Conservation (phyloP, 2,329 filamentous ascomycete species). For the Penicillium sp. region DNA sequence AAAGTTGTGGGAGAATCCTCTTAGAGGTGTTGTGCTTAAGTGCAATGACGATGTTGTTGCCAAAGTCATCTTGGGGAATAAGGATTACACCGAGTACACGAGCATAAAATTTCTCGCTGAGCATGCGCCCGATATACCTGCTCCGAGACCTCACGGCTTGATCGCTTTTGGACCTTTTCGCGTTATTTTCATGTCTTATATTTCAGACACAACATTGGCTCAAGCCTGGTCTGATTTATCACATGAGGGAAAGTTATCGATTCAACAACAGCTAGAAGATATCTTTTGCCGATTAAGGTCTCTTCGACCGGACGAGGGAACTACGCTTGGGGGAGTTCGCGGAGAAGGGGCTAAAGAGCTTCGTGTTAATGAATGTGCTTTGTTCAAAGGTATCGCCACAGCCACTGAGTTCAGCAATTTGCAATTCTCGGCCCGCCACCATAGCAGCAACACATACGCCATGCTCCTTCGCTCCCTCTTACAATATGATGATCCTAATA, state of each 20-base stretch:
- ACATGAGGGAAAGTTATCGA: conserved; percentile 17
- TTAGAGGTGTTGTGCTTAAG: conserved; percentile 23
- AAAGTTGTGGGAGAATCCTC: conserved; percentile 19
- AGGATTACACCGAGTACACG: conserved; percentile 24
- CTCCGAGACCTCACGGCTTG: conserved; percentile 26
- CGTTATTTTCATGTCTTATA: conserved; percentile 29
- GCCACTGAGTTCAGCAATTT: conserved; percentile 17
- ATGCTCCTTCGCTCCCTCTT: conserved; percentile 20
- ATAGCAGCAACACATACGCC: conserved; percentile 20
- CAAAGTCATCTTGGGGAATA: conserved; percentile 17
- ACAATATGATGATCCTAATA: conserved; percentile 5
- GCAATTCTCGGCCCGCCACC: conserved; percentile 19
- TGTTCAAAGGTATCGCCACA: conserved; percentile 17
- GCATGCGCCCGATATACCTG: conserved; percentile 22
- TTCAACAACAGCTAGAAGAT: conserved; percentile 17
- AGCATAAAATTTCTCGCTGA: conserved; percentile 24
- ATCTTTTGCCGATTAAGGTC: conserved; percentile 20
- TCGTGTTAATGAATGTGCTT: conserved; percentile 15
- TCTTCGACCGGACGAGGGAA: conserved; percentile 13
- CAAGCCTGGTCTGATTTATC: conserved; percentile 22
- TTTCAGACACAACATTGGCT: conserved; percentile 19
- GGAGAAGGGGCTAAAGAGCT: conserved; percentile 26
- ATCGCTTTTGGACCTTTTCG: conserved; percentile 19
- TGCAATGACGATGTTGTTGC: conserved; percentile 19
- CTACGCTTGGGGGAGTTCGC: conserved; percentile 22